These are phyloP conservation scores for Acrodontium crateriforme DNA, from an alignment of 2,329 filamentous ascomycete species.

Conservation along the genomic window DNA sequence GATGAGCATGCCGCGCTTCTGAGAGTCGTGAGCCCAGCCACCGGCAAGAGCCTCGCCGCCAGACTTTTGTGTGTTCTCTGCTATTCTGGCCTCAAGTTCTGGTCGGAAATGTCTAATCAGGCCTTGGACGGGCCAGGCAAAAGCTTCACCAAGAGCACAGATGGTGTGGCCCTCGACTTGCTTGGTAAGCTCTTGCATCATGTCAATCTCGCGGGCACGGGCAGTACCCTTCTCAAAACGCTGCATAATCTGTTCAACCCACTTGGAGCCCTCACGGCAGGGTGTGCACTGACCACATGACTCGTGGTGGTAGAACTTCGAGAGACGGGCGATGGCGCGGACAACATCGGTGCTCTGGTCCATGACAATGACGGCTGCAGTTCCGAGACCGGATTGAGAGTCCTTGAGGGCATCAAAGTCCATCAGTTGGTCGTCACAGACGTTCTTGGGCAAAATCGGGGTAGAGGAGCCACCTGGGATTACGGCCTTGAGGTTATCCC, in stretches of 20 bases:
- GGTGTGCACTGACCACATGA: constrained; percentile 97
- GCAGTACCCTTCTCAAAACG: constrained; percentile 87
- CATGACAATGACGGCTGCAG: constrained; percentile 96
- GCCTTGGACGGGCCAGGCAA: constrained; percentile 96
- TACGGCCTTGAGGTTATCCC: constrained; percentile 92
- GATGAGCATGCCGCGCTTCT: constrained; percentile 67
- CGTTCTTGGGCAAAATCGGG: constrained; percentile 74
- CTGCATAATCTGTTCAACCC: constrained; percentile 98
- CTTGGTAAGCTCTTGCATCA: constrained; percentile 98
- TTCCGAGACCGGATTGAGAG: constrained; percentile 90
- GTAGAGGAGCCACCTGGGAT: constrained; percentile 96
- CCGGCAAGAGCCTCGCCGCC: constrained; percentile 69
- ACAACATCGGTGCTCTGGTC: constrained; percentile 96
- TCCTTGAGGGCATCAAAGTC: constrained; percentile 98
- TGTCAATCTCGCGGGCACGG: constrained; percentile 87
- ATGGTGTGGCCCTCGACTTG: constrained; percentile 99
- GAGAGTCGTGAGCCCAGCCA: constrained; percentile 68
- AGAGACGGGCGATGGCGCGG: constrained; percentile 79
- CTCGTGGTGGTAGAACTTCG: constrained; percentile 97
- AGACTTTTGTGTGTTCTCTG: constrained; percentile 57
- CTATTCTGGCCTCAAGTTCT: constrained; percentile 84
- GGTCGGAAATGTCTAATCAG: constrained; percentile 96
- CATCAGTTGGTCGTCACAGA: constrained; percentile 96
- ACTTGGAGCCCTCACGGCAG: constrained; percentile 98
- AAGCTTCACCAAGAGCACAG: constrained; percentile 92